Conservation (phyloP, 1,139 yeast species). For the Meyerozyma sp. region DNA sequence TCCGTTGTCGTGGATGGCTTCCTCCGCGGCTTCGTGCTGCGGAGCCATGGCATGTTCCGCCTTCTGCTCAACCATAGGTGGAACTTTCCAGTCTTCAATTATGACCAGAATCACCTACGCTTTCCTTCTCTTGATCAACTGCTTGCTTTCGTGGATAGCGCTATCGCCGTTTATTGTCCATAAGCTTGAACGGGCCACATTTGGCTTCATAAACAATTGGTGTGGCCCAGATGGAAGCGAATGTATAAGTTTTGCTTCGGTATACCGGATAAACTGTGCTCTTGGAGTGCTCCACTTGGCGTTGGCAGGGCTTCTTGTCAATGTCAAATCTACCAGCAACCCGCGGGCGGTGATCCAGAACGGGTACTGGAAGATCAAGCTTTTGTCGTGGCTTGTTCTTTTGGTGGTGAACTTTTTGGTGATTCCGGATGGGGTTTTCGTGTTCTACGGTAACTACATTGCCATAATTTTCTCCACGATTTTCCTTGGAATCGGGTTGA, state of each 20-base stretch:
- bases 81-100: slow-evolving; percentile 61
- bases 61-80: slow-evolving; percentile 56
- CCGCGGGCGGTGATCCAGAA: slow-evolving; percentile 84
- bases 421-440: slow-evolving; percentile 82
- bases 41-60: slow-evolving; percentile 85
- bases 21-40: slow-evolving; percentile 71
- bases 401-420: slow-evolving; percentile 58
- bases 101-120: slow-evolving; percentile 78
- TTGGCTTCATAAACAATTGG: slow-evolving; percentile 58
- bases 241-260: slow-evolving; percentile 90
- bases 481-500: slow-evolving; percentile 84
- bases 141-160: slow-evolving; percentile 85
- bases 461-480: slow-evolving; percentile 81
- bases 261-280: slow-evolving; percentile 85
- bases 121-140: slow-evolving; percentile 65
- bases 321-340: slow-evolving; percentile 73
- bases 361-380: slow-evolving; percentile 83
- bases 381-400: slow-evolving; percentile 55
- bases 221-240: slow-evolving; percentile 76
- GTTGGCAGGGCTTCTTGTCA: slow-evolving; percentile 61
- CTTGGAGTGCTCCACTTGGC: slow-evolving; percentile 74
- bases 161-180: slow-evolving; percentile 76
- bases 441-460: slow-evolving; percentile 86
- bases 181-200: slow-evolving; percentile 68
- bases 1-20: slow-evolving; percentile 34